Conservation (phyloP, 805 yeast genomes). For the Metschnikowia gelsemii region DNA sequence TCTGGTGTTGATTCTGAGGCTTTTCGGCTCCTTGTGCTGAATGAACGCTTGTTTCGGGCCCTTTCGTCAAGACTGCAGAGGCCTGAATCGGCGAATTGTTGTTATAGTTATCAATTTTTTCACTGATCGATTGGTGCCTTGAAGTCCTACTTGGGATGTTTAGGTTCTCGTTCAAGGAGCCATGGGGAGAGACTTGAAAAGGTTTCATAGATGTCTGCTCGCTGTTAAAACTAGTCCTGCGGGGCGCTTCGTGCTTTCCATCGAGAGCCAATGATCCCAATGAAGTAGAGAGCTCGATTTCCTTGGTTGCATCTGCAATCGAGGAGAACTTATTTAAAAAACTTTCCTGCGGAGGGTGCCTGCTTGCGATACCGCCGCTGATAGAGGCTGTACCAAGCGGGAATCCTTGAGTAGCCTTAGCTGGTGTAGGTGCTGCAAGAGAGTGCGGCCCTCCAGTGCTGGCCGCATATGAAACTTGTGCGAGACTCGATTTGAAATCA, state of each 20-base stretch:
- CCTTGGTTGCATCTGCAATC: slow-evolving; percentile 69
- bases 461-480: slow-evolving; percentile 23
- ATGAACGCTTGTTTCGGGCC: slow-evolving; percentile 23
- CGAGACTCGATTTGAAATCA: slow-evolving; percentile 46
- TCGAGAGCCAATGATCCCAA: slow-evolving; percentile 41
- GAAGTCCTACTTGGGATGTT: slow-evolving; percentile 37
- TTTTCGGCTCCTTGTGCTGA: slow-evolving; percentile 8
- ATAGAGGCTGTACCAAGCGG: slow-evolving; percentile 62
- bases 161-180: slow-evolving; percentile 44
- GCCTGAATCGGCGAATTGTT: slow-evolving; percentile 46
- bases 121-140: slow-evolving; percentile 55
- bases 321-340: slow-evolving; percentile 63
- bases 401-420: slow-evolving; percentile 22
- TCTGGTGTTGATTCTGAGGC: slow-evolving; percentile 24
- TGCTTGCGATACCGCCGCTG: slow-evolving; percentile 51
- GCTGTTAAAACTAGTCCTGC: slow-evolving; percentile 53
- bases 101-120: slow-evolving; percentile 60
- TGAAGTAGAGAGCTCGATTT: slow-evolving; percentile 51
- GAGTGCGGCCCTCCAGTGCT: slow-evolving; percentile 25
- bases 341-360: slow-evolving; percentile 47
- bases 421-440: slow-evolving; percentile 17
- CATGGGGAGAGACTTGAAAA: slow-evolving; percentile 35
- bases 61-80: slow-evolving; percentile 35
- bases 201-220: slow-evolving; percentile 23
- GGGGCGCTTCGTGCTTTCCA: slow-evolving; percentile 23